Evolutionary conservation across 345 rosid species (phyloP), one percentile per base, ranked within the genome.

Genomic region (Boechera divaricarpa): DNA sequence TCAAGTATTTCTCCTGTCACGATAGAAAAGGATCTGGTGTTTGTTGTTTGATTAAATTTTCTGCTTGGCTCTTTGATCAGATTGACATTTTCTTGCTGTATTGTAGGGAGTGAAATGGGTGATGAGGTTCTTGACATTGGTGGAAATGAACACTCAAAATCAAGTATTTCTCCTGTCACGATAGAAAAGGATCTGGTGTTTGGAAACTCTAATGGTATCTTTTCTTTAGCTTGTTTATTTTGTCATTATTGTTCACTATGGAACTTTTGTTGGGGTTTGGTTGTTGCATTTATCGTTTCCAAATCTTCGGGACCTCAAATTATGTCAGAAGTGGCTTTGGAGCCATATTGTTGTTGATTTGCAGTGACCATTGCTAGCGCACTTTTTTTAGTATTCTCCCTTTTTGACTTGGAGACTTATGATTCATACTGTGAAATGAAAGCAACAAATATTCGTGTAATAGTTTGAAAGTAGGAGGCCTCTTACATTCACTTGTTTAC

Each of bases 111-210:
- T 83, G 91, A 86, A 60, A 73, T 79, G 12, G 84, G 79, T 59
- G 94, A 89, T 41, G 94, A 90, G 82, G 89, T 86, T 76, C 71
- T 90, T 63, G 97, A 89, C 81, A 82, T 91, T 78, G 90, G 94
- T 49, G 92, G 87, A 38, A 84, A 90, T 76, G 91, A 89, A 61
- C 85, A 81, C 52, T 86, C 87, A 35, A 67, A 73, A 63, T 82
- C 87, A 49, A 69, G 83, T 75, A 69, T 61, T 44, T 87, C 87
- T 70, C 78, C 86, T 33, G 85, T 82, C 55, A 86, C 74, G 71
- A 80, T 85, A 71, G 89, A 88, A 79, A 84, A 82, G 80, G 92
- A 85, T 71, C 84, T 77, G 54, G 76, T 65, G 82, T 81, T 87
- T 42, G 83, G 85, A 73, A 86, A 88, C 87, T 86, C 89, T 38